These are phyloP conservation scores for Trametes cinnabarina DNA, from an alignment of 768 basidiomycete genomes.

Conservation along the genomic window DNA sequence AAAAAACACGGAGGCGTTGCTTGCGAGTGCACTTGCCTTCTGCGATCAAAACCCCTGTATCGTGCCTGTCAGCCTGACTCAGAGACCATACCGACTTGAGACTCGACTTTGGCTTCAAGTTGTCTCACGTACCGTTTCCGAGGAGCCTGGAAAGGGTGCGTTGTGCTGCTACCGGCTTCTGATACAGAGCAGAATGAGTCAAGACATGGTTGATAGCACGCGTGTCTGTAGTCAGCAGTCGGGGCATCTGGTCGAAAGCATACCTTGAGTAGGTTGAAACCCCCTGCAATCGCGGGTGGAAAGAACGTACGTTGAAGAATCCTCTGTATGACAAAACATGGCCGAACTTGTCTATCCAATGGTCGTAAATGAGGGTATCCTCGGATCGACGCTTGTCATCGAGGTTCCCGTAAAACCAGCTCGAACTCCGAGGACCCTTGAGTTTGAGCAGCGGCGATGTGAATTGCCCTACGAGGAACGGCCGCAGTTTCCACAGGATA, in stretches of 20 bases:
- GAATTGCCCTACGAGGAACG: neutral
- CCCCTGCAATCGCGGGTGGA: neutral
- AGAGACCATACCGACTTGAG: neutral
- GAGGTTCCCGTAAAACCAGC: conserved; percentile 4
- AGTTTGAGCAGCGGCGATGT: neutral
- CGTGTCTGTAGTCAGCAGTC: conserved; percentile 51
- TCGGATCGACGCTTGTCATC: neutral
- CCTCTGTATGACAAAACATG: neutral
- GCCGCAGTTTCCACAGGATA: neutral
- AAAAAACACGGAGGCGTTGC: neutral
- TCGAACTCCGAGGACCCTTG: neutral
- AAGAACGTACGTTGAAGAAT: neutral
- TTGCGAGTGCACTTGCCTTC: conserved; percentile 28
- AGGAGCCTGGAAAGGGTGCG: conserved; percentile 41
- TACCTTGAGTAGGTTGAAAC: too few species aligned
- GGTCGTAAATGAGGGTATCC: neutral
- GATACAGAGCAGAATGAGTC: conserved; percentile 51
- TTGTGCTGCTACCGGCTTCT: conserved; percentile 48
- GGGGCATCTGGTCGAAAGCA: neutral
- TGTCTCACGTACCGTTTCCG: conserved; percentile 30
- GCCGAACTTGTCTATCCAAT: conserved; percentile 1
- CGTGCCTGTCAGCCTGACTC: neutral
- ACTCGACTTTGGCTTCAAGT: neutral
- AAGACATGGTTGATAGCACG: conserved; percentile 65
- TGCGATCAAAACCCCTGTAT: conserved; percentile 47